A percentile compares a stretch with the other conserved stretches of the same genome.
Conservation (phyloP, 805 yeast genomes). For the Cyberlindnera veronae region DNA sequence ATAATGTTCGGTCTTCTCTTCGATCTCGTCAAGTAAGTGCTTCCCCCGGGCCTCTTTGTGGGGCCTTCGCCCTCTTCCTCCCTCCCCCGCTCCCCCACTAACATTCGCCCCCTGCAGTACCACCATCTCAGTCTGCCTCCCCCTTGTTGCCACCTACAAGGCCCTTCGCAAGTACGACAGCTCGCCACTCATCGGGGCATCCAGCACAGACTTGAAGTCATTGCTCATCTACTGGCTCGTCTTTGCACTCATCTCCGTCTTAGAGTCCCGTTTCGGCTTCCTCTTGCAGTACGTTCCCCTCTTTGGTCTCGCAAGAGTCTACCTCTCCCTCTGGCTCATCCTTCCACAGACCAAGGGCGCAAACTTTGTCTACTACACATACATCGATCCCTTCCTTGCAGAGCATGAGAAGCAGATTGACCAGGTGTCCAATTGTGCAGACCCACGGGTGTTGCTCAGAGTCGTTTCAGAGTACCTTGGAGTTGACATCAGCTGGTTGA, state of each 20-base stretch:
- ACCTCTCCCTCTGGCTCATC: slow-evolving; percentile 58
- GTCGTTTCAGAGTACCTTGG: slow-evolving; percentile 5
- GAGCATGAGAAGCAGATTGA: slow-evolving; percentile 36
- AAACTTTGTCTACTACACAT: slow-evolving; percentile 34
- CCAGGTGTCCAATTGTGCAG: slow-evolving; percentile 5
- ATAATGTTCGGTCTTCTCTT: slow-evolving; percentile 14
- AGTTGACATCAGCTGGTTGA: slow-evolving; percentile 7
- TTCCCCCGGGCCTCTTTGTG: neutral
- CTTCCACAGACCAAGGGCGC: slow-evolving; percentile 49
- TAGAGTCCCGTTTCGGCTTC: slow-evolving; percentile 41
- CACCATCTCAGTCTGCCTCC: slow-evolving; percentile 47
- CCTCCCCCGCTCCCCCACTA: neutral
- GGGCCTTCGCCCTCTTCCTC: neutral
- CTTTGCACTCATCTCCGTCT: slow-evolving; percentile 37
- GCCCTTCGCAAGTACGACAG: slow-evolving; percentile 41
- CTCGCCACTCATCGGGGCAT: neutral
- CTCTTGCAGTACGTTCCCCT: slow-evolving; percentile 54
- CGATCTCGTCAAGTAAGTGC: slow-evolving; percentile 14
- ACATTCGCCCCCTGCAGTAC: slow-evolving; percentile 25
- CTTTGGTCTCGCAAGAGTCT: slow-evolving; percentile 44
- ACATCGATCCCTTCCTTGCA: slow-evolving; percentile 37
- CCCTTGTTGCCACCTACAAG: slow-evolving; percentile 56
- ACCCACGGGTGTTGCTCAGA: slow-evolving; percentile 8
- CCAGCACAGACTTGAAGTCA: slow-evolving; percentile 22
- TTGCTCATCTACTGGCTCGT: slow-evolving; percentile 71